Percentiles rank a stretch among this genome's conserved stretches.
These are phyloP conservation scores for Delonix regia DNA, from an alignment of 306 rosid genomes.

Conservation along the genomic window DNA sequence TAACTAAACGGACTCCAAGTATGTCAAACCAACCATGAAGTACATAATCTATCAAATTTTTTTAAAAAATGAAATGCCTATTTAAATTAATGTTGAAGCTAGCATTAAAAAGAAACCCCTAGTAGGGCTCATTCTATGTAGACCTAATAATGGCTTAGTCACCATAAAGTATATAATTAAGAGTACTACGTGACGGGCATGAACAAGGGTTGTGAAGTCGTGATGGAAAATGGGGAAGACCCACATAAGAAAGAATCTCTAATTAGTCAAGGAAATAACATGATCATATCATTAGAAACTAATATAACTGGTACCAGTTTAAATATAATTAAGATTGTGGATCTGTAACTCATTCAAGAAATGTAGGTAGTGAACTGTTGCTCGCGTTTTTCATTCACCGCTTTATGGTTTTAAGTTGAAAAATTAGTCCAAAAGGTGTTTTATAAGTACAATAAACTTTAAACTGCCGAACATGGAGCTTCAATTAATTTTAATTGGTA, in stretches of 20 bases:
- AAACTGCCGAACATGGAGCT: conserved; percentile 7
- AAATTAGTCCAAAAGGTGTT: conserved; percentile 19
- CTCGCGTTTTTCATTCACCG: conserved; percentile 1
- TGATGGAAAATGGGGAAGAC: conserved; percentile 33
- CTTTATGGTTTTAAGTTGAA: conserved; percentile 36
- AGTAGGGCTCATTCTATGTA: conserved; percentile 44
- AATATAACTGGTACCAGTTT: conserved; percentile 4
- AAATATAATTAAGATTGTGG: conserved; percentile 28
- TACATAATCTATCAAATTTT: neutral
- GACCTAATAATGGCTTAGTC: conserved; percentile 51
- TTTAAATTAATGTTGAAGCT: neutral
- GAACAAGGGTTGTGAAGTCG: conserved; percentile 25
- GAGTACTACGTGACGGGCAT: conserved; percentile 60
- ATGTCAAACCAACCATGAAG: no score
- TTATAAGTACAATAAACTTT: neutral
- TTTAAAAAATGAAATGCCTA: neutral
- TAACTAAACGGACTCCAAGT: no score
- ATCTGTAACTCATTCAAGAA: conserved; percentile 31
- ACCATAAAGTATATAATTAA: conserved; percentile 35
- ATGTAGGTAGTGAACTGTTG: conserved; percentile 33
- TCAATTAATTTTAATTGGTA: conserved; percentile 7
- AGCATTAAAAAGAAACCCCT: neutral
- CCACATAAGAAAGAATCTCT: conserved; percentile 43
- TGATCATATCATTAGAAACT: conserved; percentile 40
- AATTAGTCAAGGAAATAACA: conserved; percentile 48